Evolutionary conservation across 208 protist genomes (phyloP), one percentile per base, ranked within the genome.

Genomic region (Trypanosoma melophagium): DNA sequence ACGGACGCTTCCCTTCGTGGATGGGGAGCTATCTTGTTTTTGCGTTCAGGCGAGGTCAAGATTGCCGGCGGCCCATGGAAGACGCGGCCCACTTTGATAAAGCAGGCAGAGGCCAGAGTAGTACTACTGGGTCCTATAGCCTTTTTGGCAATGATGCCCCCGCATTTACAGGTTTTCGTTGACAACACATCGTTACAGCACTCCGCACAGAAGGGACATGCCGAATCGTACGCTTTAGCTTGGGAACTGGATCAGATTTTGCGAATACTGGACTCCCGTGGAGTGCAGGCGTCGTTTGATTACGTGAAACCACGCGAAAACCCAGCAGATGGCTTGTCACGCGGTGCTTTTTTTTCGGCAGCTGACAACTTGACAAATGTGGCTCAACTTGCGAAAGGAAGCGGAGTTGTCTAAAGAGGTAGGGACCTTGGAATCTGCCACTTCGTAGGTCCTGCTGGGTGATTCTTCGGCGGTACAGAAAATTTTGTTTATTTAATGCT

Each of bases 1-100:
- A 72, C 54, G 12, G 57, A 72, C n/a, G 66, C 66, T 45, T 72
- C 66, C 3, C 25, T 66, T 7, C n/a, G 25, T 16, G 66, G 56
- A 59, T 72, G 45, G 66, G 57, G 56, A 13, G 66, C 56, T 24
- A 42, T 65, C 24, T 38, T 65, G 25, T 31, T 72, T 49, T 22
- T 65, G 22, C 57, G 65, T n/a, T 31, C 41, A 24, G 56, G 66
- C 44, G 42, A 35, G 25, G 12, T 65, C 8, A 17, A 31, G n/a
- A 44, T 72, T 51, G n/a, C 12, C 24, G 66, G 38, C 7, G 54
- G 47, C 3, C 19, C 19, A 28, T 54, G 66, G 57, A 54, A 49
- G 24, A 66, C 44, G 44, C 42, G 57, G 17, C 66, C 54, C 4
- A 50, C 3, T 51, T 19, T 72, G 9, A 66, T 57, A 54, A 65